Conservation (phyloP, 768 basidiomycete genomes). For the Phaeolepiota aurea region DNA sequence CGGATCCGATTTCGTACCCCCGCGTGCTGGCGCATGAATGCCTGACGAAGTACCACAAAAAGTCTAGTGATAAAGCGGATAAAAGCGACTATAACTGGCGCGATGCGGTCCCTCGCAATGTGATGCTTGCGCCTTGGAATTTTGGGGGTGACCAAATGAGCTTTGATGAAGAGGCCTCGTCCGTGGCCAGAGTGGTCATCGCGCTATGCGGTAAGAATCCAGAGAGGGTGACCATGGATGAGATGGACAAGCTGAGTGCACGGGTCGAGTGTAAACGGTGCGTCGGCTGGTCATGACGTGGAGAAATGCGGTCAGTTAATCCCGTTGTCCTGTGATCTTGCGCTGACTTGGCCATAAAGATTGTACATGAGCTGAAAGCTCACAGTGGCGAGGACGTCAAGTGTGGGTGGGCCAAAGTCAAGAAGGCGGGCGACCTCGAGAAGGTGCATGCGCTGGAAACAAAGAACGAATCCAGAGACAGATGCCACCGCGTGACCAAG, state of each 20-base stretch:
- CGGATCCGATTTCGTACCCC: constrained; percentile 21
- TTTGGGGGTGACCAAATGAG: constrained; percentile 12
- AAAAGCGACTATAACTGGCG: constrained; percentile 2
- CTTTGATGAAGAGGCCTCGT: constrained; percentile 19
- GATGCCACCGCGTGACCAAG: not conserved
- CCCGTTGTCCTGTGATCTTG: not conserved
- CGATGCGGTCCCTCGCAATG: not conserved
- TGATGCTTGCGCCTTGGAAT: constrained; percentile 12
- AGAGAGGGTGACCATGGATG: constrained; percentile 6
- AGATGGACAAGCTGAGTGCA: constrained; percentile 17
- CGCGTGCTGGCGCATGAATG: constrained; percentile 20
- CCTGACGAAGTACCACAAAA: constrained; percentile 5
- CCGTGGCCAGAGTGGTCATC: constrained; percentile 14
- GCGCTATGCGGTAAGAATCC: constrained; percentile 19
- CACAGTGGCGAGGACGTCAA: constrained; percentile 11
- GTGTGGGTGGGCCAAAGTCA: constrained; percentile 2
- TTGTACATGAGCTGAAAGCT: constrained; percentile 18
- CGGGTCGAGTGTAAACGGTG: constrained; percentile 24
- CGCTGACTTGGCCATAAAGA: constrained; percentile 7
- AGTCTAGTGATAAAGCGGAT: constrained; percentile 6
- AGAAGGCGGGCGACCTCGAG: constrained; percentile 3
- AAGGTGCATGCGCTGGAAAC: constrained; percentile 2
- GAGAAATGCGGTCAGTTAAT: constrained; percentile 20
- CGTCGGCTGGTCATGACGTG: constrained; percentile 21
- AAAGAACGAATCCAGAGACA: not conserved